Conservation (phyloP, 208 protist genomes). For the Angomonas deanei region DNA sequence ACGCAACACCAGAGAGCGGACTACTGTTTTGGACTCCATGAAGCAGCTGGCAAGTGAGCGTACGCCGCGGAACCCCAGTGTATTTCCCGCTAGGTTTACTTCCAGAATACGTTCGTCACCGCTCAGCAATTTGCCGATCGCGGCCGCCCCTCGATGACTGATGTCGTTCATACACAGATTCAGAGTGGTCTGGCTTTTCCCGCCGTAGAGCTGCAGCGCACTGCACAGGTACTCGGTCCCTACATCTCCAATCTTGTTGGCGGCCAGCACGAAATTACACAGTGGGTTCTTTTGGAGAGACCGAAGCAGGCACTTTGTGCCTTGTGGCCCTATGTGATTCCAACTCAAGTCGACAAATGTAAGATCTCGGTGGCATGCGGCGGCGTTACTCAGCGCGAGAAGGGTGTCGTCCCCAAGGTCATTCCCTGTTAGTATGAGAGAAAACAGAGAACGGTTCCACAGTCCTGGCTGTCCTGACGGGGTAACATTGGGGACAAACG, state of each 20-base stretch:
- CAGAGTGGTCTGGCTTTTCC: slow-evolving; percentile 52
- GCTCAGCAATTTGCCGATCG: slow-evolving; percentile 56
- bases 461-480: slow-evolving; percentile 71
- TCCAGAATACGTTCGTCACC: slow-evolving; percentile 56
- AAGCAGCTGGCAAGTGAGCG: slow-evolving; percentile 49
- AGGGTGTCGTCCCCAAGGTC: slow-evolving; percentile 71
- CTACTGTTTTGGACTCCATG: slow-evolving; percentile 5
- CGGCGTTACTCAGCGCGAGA: slow-evolving; percentile 78
- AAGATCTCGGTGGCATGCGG: slow-evolving; percentile 77
- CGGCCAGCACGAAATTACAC: slow-evolving; percentile 64
- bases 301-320: slow-evolving; percentile 69
- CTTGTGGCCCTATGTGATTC: slow-evolving; percentile 73
- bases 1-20: slow-evolving; percentile 55
- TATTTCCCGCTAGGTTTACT: slow-evolving; percentile 71
- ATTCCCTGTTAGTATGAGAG: slow-evolving; percentile 64
- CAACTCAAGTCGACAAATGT: slow-evolving; percentile 73
- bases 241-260: slow-evolving; percentile 73
- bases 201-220: slow-evolving; percentile 56
- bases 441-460: slow-evolving; percentile 81
- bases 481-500: slow-evolving; percentile 79
- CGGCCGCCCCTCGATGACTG: slow-evolving; percentile 51
- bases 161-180: slow-evolving; percentile 77
- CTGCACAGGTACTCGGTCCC: slow-evolving; percentile 59
- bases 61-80: slow-evolving; percentile 65
- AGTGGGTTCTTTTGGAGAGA: slow-evolving; percentile 73